phyloP scores from a whole-genome alignment of 1,139 yeast genomes.

The Arxiozyma slooffiae region DNA sequence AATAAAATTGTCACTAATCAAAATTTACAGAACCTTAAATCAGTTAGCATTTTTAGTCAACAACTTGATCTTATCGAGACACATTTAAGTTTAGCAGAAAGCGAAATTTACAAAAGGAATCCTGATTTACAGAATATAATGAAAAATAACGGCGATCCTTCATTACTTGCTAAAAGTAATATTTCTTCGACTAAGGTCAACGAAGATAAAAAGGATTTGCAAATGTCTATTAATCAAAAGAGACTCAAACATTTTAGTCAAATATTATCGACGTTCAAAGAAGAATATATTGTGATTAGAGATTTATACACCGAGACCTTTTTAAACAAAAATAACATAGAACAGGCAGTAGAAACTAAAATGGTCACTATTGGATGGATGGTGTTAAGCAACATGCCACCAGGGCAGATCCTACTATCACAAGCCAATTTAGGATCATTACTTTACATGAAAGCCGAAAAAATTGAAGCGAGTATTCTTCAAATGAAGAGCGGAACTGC shows the following conservation, averaged over 20 bases:
- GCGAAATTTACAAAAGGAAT: constrained; percentile 37
- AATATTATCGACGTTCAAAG: constrained; percentile 54
- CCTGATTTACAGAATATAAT: constrained; percentile 4
- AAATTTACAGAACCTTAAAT: constrained; percentile 15
- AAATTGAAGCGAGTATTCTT: constrained; percentile 36
- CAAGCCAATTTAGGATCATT: constrained; percentile 66
- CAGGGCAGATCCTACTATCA: constrained; percentile 51
- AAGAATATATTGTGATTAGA: constrained; percentile 62
- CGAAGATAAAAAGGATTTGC: neutral
- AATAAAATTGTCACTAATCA: constrained; percentile 53
- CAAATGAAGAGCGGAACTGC: constrained; percentile 56
- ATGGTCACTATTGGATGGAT: constrained; percentile 60
- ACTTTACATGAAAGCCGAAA: constrained; percentile 58
- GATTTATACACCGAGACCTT: constrained; percentile 60
- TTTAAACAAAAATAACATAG: constrained; percentile 52
- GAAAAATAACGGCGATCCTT: neutral
- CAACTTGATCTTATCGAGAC: constrained; percentile 51
- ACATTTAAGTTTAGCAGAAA: constrained; percentile 56
- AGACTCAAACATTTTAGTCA: constrained; percentile 20
- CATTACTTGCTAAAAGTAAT: constrained; percentile 6
- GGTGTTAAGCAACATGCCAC: constrained; percentile 58
- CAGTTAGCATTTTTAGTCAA: constrained; percentile 34
- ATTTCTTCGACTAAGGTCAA: neutral
- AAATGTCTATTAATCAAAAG: neutral
- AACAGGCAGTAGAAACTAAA: constrained; percentile 51